Evolutionary conservation across 768 basidiomycete genomes (phyloP).

Genomic region (Chalciporus pseudorubinellus): DNA sequence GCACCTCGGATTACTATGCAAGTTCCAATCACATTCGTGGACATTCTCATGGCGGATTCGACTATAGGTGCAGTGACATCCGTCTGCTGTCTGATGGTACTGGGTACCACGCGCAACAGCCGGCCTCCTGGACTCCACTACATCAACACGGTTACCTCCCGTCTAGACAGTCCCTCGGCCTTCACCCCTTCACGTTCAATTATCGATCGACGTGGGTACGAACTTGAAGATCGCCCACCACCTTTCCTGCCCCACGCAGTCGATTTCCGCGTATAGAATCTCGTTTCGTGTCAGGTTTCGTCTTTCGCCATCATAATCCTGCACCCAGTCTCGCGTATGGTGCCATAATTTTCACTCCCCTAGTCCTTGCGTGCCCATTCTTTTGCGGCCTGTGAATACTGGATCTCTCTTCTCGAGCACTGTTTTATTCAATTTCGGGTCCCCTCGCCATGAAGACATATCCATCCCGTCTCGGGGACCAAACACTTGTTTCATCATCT

Average conservation of each 20-base stretch:
- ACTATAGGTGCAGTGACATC: slow-evolving; percentile 48
- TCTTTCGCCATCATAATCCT: slow-evolving; percentile 28
- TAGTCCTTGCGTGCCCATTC: slow-evolving; percentile 34
- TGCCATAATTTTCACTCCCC: slow-evolving; percentile 41
- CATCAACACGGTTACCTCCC: slow-evolving; percentile 41
- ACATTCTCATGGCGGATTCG: slow-evolving; percentile 58
- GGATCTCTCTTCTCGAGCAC: slow-evolving; percentile 26
- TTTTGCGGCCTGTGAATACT: slow-evolving; percentile 37
- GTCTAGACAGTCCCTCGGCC: slow-evolving; percentile 43
- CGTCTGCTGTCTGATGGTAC: slow-evolving; percentile 44
- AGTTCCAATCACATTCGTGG: slow-evolving; percentile 53
- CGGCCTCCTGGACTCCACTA: slow-evolving; percentile 43
- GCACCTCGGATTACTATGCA: slow-evolving; percentile 48
- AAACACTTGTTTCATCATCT: slow-evolving; percentile 30
- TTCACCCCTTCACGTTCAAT: slow-evolving; percentile 40
- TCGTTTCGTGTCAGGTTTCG: slow-evolving; percentile 20
- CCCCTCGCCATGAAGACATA: slow-evolving; percentile 49
- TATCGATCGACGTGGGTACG: slow-evolving; percentile 52
- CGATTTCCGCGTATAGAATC: slow-evolving; percentile 26
- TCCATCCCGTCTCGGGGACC: slow-evolving; percentile 60
- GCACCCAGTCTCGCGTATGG: slow-evolving; percentile 33
- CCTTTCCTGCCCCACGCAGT: slow-evolving; percentile 5
- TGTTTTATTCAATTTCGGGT: slow-evolving; percentile 26
- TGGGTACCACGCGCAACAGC: slow-evolving; percentile 34
- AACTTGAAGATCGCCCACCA: slow-evolving; percentile 33